A percentile compares a stretch with the other conserved stretches of the same genome.
phyloP scores from a whole-genome alignment of 176 grass and related monocot genomes.

The Areca catechu region DNA sequence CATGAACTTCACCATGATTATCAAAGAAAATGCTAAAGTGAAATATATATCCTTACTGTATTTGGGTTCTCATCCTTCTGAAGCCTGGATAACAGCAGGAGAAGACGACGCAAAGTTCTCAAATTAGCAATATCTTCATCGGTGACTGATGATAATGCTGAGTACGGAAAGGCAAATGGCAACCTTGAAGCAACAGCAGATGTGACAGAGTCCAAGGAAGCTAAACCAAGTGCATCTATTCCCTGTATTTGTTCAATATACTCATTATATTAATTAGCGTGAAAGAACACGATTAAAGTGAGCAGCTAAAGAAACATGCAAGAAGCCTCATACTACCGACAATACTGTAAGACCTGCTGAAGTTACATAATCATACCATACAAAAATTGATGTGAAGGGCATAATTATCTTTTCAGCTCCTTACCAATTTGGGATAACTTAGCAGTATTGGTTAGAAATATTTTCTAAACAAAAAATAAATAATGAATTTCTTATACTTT shows the following conservation, averaged over 20 bases:
- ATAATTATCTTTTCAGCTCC: no score
- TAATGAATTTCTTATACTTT: no score
- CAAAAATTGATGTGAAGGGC: no score
- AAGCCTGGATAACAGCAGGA: constrained; percentile 55
- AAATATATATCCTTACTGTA: constrained; percentile 33
- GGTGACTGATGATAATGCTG: constrained; percentile 33
- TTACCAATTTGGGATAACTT: no score
- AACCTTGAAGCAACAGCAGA: constrained; percentile 64
- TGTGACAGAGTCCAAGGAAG: constrained; percentile 58
- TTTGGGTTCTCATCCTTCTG: constrained; percentile 43
- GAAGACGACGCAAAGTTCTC: constrained; percentile 64
- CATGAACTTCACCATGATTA: not conserved
- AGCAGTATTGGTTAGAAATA: no score
- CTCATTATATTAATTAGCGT: no score
- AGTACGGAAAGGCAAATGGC: constrained; percentile 37
- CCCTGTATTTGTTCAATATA: constrained; percentile 37
- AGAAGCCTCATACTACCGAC: no score
- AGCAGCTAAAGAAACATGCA: no score
- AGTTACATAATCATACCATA: no score
- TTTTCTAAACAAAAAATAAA: no score
- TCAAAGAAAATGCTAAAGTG: not conserved
- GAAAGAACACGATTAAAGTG: no score
- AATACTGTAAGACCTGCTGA: no score
- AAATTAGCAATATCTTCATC: constrained; percentile 67
- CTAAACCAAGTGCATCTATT: constrained; percentile 82